Percentiles rank a stretch among this genome's conserved stretches.
Conservation (phyloP, 1,284 basidiomycete genomes). For the Cryptococcus sp. region DNA sequence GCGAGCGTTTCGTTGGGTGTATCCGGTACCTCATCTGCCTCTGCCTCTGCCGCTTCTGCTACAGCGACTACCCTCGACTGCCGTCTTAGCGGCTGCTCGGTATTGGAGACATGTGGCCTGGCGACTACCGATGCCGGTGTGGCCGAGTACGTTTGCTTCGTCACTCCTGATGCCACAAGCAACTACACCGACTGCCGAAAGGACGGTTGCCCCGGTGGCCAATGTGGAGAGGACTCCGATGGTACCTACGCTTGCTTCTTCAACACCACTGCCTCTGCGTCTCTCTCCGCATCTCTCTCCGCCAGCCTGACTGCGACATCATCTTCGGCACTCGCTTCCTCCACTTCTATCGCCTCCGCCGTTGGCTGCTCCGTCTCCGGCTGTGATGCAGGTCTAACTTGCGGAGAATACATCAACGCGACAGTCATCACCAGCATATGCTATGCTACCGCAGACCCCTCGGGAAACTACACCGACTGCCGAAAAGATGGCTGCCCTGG, state of each 20-base stretch:
- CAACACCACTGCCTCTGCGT: neutral
- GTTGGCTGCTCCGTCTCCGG: neutral
- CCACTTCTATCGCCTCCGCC: neutral
- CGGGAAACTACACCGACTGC: constrained; percentile 3
- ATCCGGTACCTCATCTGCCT: neutral
- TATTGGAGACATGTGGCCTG: neutral
- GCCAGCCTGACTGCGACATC: neutral
- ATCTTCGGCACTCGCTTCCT: neutral
- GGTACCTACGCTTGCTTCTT: constrained; percentile 1
- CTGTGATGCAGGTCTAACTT: neutral
- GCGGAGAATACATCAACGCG: neutral
- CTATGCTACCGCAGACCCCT: neutral
- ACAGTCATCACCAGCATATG: neutral
- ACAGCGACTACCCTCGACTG: neutral
- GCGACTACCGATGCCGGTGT: neutral
- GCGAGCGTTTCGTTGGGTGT: neutral
- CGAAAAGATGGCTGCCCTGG: constrained; percentile 1
- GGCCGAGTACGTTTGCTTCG: neutral
- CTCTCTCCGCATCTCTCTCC: neutral
- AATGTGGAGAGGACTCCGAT: neutral
- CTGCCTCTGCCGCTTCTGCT: neutral
- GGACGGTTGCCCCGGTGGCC: constrained; percentile 2
- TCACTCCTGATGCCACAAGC: neutral
- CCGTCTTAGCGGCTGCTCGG: neutral
- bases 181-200: constrained; percentile 1